Percentiles rank a stretch among this genome's conserved stretches.
These are phyloP conservation scores for Chrysochromulina tobinii DNA, from an alignment of 78 protist genomes.

Conservation along the genomic window DNA sequence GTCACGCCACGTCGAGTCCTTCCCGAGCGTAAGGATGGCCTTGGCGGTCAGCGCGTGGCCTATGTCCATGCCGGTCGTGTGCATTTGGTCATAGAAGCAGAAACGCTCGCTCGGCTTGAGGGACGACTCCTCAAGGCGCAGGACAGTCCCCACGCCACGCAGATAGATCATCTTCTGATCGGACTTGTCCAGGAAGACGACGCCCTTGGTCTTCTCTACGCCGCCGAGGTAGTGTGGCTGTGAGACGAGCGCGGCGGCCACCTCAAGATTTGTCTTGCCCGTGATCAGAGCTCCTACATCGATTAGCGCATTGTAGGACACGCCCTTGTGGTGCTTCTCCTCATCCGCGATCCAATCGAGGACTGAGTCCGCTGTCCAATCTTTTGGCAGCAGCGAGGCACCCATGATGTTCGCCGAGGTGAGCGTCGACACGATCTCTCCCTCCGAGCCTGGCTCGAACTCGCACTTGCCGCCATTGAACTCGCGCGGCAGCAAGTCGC, in stretches of 20 bases:
- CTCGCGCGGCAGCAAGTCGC: constrained; percentile 53
- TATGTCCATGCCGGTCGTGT: constrained; percentile 68
- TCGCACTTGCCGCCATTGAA: constrained; percentile 34
- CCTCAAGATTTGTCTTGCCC: constrained; percentile 63
- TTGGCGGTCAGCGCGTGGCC: constrained; percentile 36
- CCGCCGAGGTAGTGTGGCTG: neutral
- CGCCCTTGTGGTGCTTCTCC: neutral
- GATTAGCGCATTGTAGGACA: constrained; percentile 48
- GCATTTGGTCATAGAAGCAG: constrained; percentile 67
- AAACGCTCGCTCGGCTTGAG: constrained; percentile 50
- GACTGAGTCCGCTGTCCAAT: neutral
- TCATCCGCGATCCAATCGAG: neutral
- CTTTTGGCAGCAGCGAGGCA: neutral
- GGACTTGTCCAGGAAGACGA: constrained; percentile 16
- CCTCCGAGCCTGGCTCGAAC: constrained; percentile 37
- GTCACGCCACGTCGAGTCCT: constrained; percentile 67
- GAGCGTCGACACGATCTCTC: neutral
- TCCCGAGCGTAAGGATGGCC: constrained; percentile 67
- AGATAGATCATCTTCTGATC: constrained; percentile 30
- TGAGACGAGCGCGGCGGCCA: constrained; percentile 5
- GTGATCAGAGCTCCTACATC: constrained; percentile 74
- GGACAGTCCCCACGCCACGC: constrained; percentile 37
- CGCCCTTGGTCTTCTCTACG: neutral
- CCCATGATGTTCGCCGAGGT: neutral
- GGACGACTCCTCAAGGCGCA: constrained; percentile 54